phyloP scores from a whole-genome alignment of 768 basidiomycete genomes.

The Amanita brunnescens region DNA sequence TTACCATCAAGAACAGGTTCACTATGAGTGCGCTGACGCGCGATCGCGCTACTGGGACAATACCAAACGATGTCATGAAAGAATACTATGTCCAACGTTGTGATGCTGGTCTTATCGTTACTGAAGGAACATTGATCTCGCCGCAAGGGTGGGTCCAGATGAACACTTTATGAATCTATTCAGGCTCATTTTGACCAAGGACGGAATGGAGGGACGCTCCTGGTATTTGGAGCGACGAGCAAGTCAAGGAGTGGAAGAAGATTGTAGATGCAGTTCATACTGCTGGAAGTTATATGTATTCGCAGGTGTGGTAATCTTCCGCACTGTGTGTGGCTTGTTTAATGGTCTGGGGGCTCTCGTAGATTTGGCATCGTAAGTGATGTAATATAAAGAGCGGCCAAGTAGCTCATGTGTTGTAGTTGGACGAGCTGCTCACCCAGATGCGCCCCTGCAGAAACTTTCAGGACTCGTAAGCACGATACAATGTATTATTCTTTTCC shows the following conservation, averaged over 20 bases:
- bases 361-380: slow-evolving; percentile 31
- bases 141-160: slow-evolving; percentile 30
- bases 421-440: slow-evolving; percentile 28
- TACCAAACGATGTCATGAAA: slow-evolving; percentile 29
- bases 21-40: slow-evolving; percentile 33
- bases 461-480: slow-evolving; percentile 21
- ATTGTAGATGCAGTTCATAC: slow-evolving; percentile 39
- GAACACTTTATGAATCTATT: background rate
- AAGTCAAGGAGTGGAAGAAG: slow-evolving; percentile 36
- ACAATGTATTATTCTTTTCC: background rate
- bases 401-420: slow-evolving; percentile 13
- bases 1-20: slow-evolving; percentile 29
- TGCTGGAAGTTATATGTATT: slow-evolving; percentile 34
- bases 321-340: too few relatives aligned
- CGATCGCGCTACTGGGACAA: slow-evolving; percentile 26
- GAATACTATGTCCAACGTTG: slow-evolving; percentile 36
- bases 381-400: background rate
- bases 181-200: slow-evolving; percentile 15
- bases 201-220: slow-evolving; percentile 37
- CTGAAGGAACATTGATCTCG: slow-evolving; percentile 30
- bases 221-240: slow-evolving; percentile 38
- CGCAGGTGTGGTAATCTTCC: too few relatives aligned
- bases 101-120: slow-evolving; percentile 31
- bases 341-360: background rate
- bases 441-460: slow-evolving; percentile 29